A percentile compares a stretch with the other conserved stretches of the same genome.
Conservation (phyloP, 2,329 filamentous ascomycete species). For the Pseudocercospora crystallina region DNA sequence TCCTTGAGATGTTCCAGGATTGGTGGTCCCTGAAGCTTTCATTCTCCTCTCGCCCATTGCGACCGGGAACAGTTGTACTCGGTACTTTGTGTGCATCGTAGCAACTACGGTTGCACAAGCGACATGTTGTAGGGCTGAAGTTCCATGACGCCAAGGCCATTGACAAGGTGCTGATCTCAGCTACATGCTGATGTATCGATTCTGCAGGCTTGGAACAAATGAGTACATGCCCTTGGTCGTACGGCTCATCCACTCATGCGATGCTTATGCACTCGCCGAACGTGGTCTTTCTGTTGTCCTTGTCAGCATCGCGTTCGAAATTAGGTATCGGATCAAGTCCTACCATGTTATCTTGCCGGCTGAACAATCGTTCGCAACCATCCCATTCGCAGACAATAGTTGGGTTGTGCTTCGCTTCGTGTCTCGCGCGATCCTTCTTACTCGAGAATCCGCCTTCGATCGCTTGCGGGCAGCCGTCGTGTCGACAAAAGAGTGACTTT, state of each 20-base stretch:
- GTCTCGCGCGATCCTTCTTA: constrained; percentile 61
- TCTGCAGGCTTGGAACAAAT: too few species aligned
- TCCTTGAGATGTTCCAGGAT: too few species aligned
- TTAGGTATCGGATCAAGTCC: constrained; percentile 16
- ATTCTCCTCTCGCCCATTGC: too few species aligned
- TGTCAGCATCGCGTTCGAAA: constrained; percentile 6
- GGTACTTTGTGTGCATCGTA: too few species aligned
- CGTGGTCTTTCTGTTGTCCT: constrained; percentile 29
- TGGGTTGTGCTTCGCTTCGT: constrained; percentile 63
- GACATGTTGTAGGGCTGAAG: too few species aligned
- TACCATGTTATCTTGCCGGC: constrained; percentile 63
- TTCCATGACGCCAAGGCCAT: too few species aligned
- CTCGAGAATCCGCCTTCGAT: constrained; percentile 60
- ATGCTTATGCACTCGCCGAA: constrained; percentile 29
- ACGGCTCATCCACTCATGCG: not conserved
- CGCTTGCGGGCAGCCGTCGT: constrained; percentile 58
- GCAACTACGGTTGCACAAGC: too few species aligned
- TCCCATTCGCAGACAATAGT: constrained; percentile 60
- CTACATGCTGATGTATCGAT: too few species aligned
- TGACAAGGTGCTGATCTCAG: too few species aligned
- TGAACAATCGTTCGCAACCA: constrained; percentile 59
- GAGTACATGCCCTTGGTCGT: too few species aligned
- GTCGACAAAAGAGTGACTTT: constrained; percentile 61
- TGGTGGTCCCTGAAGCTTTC: too few species aligned
- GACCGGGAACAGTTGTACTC: too few species aligned